phyloP scores from a whole-genome alignment of 805 yeast species.

The Starmera dryadoides region DNA sequence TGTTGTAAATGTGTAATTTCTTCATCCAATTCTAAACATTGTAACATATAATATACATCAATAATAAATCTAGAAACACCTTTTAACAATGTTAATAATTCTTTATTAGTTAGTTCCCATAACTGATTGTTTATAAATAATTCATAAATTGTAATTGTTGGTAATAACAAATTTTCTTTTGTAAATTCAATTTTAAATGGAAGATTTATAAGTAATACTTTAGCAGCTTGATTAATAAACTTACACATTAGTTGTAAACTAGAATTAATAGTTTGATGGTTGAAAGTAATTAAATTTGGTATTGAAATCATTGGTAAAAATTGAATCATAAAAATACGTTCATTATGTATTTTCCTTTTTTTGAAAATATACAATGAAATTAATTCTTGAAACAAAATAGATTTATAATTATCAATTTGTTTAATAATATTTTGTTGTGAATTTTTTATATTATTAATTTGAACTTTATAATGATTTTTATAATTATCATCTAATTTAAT shows the following conservation, averaged over 20 bases:
- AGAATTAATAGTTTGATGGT: constrained; percentile 11
- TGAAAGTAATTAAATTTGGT: constrained; percentile 9
- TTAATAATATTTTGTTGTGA: constrained; percentile 11
- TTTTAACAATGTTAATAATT: constrained; percentile 7
- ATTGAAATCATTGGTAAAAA: constrained; percentile 17
- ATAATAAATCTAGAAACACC: constrained; percentile 10
- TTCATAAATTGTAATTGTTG: constrained; percentile 2
- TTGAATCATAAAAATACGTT: constrained; percentile 10
- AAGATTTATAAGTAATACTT: constrained; percentile 8
- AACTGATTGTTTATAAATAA: constrained; percentile 4
- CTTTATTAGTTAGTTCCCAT: constrained; percentile 10
- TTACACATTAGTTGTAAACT: constrained; percentile 11
- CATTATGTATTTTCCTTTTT: constrained; percentile 8
- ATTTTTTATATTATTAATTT: constrained; percentile 1
- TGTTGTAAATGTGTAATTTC: constrained; percentile 5
- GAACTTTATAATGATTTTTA: background rate
- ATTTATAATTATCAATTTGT: constrained; percentile 15
- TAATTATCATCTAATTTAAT: background rate
- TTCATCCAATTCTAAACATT: constrained; percentile 7
- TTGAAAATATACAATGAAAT: constrained; percentile 13
- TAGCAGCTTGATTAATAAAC: constrained; percentile 11
- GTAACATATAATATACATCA: constrained; percentile 8
- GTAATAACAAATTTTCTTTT: background rate
- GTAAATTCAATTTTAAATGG: constrained; percentile 9
- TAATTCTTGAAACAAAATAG: constrained; percentile 17